These are phyloP conservation scores for Kurtzmaniella quercitrusa DNA, from an alignment of 1,139 yeast species.

Conservation along the genomic window DNA sequence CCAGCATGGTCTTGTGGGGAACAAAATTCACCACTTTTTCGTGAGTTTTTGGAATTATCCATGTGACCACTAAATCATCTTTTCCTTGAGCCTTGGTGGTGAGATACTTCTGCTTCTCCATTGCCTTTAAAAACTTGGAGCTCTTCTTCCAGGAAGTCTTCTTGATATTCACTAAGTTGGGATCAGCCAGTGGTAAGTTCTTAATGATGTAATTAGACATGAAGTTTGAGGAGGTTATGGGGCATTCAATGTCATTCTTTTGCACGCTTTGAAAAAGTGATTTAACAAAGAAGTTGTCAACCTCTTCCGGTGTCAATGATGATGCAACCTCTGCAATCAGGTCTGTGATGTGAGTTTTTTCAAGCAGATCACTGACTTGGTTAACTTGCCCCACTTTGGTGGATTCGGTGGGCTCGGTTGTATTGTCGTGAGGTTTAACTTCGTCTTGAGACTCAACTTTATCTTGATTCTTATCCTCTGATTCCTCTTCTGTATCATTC, in stretches of 20 bases:
- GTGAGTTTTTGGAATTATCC: slow-evolving; percentile 46
- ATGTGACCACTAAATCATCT: slow-evolving; percentile 63
- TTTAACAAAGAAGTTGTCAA: slow-evolving; percentile 73
- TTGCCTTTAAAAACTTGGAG: slow-evolving; percentile 75
- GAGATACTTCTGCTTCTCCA: slow-evolving; percentile 70
- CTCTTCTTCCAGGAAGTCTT: slow-evolving; percentile 89
- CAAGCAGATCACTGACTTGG: slow-evolving; percentile 2
- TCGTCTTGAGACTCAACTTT: slow-evolving; percentile 4
- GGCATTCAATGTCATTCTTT: slow-evolving; percentile 52
- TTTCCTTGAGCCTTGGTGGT: slow-evolving; percentile 70
- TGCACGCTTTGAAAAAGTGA: slow-evolving; percentile 68
- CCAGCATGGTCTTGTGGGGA: slow-evolving; percentile 50
- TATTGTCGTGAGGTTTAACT: slow-evolving; percentile 4
- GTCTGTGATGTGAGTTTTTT: slow-evolving; percentile 13
- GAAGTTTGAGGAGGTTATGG: slow-evolving; percentile 69
- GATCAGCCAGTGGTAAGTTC: slow-evolving; percentile 61
- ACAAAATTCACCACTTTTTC: slow-evolving; percentile 55
- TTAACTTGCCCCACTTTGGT: too few species aligned
- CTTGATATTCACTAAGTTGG: slow-evolving; percentile 62
- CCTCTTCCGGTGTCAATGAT: slow-evolving; percentile 55
- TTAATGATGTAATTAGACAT: slow-evolving; percentile 65
- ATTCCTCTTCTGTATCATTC: slow-evolving; percentile 13
- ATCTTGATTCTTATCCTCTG: slow-evolving; percentile 5
- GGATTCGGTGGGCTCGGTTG: neutral
- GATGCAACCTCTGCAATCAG: slow-evolving; percentile 26